phyloP scores from a whole-genome alignment of 129 eudicot species.

The Silybum marianum region DNA sequence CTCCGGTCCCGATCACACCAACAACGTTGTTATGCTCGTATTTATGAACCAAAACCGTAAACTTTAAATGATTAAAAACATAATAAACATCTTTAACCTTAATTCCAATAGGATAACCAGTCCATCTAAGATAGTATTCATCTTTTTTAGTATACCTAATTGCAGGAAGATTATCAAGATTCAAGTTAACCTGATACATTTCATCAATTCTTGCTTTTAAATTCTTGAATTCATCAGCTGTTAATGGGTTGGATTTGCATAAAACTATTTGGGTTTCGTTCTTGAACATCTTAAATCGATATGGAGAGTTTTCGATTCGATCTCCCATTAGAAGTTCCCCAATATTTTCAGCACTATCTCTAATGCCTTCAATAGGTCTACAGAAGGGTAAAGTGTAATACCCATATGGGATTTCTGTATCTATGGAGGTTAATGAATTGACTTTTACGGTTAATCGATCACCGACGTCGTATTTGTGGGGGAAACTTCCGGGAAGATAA shows the following conservation, averaged over 20 bases:
- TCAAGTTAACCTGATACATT: conserved; percentile 47
- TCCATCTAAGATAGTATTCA: conserved; percentile 39
- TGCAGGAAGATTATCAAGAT: conserved; percentile 45
- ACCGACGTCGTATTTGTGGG: conserved; percentile 32
- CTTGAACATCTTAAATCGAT: conserved; percentile 32
- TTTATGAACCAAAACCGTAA: conserved; percentile 35
- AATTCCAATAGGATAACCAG: conserved; percentile 44
- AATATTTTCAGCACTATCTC: conserved; percentile 43
- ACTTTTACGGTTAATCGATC: conserved; percentile 37
- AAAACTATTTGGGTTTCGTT: conserved; percentile 35
- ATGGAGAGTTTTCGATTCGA: conserved; percentile 41
- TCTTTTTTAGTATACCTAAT: conserved; percentile 35
- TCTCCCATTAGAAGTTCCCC: conserved; percentile 50
- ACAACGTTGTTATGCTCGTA: conserved; percentile 36
- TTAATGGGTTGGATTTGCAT: conserved; percentile 33
- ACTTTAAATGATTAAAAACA: conserved; percentile 43
- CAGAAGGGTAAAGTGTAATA: conserved; percentile 39
- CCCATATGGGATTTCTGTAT: conserved; percentile 43
- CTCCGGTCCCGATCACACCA: conserved; percentile 40
- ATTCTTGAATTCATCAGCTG: conserved; percentile 33
- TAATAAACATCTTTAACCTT: conserved; percentile 38
- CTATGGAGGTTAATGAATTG: conserved; percentile 43
- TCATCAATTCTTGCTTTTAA: conserved; percentile 41
- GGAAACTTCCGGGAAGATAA: conserved; percentile 44
- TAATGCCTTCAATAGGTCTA: conserved; percentile 35